phyloP scores from a whole-genome alignment of 352 stramenopile species.

The Plasmopara muralis region DNA sequence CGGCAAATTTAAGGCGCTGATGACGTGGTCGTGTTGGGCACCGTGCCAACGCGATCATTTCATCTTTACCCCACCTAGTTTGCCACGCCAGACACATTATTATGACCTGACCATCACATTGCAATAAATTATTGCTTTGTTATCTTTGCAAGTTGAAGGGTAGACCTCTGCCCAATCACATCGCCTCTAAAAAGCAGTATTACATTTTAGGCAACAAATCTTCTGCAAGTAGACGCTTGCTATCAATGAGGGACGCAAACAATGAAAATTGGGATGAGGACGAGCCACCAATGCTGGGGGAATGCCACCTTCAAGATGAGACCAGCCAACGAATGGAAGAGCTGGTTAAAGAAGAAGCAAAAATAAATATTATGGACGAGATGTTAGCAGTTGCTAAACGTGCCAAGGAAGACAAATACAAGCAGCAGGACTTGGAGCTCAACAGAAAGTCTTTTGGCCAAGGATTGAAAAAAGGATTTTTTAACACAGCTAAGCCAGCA shows the following conservation, averaged over 20 bases:
- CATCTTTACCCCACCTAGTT: too few species aligned
- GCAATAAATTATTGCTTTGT: too few species aligned
- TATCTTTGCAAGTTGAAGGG: too few species aligned
- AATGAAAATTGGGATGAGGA: conserved; percentile 28
- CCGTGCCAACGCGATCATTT: too few species aligned
- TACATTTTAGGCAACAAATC: too few species aligned
- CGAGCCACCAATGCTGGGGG: conserved; percentile 41
- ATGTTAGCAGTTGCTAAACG: conserved; percentile 51
- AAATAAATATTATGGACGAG: conserved; percentile 67
- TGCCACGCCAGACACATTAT: too few species aligned
- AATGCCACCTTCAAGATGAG: conserved; percentile 7
- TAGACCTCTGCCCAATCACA: too few species aligned
- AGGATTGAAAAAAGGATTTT: conserved; percentile 73
- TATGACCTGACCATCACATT: too few species aligned
- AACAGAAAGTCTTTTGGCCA: conserved; percentile 45
- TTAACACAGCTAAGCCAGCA: conserved; percentile 23
- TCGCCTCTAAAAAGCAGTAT: too few species aligned
- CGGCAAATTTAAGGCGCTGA: too few species aligned
- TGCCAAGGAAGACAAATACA: conserved; percentile 46
- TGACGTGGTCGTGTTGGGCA: too few species aligned
- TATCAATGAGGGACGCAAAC: conserved; percentile 12
- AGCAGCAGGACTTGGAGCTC: conserved; percentile 37
- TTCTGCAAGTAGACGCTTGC: conserved; percentile 4
- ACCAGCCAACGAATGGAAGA: conserved; percentile 29
- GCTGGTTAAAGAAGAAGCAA: conserved; percentile 1